Percentiles rank a stretch among this genome's conserved stretches.
Conservation (phyloP, 805 yeast genomes). For the Cephaloascus albidus region DNA sequence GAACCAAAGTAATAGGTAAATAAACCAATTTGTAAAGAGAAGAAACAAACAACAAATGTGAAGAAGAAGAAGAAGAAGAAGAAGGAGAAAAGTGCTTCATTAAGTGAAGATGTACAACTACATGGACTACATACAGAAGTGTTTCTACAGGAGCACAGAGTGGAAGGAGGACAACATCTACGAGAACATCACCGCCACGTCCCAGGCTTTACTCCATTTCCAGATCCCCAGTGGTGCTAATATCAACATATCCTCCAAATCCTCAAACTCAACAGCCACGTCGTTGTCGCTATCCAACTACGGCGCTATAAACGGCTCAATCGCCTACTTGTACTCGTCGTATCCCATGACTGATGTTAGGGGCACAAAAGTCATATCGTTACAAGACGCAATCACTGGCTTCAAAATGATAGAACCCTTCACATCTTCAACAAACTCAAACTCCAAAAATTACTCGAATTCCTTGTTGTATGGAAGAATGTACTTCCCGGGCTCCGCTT, state of each 20-base stretch:
- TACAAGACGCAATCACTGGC: slow-evolving; percentile 65
- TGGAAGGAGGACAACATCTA: slow-evolving; percentile 81
- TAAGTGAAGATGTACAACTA: slow-evolving; percentile 67
- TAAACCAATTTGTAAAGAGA: no score
- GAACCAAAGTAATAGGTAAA: no score
- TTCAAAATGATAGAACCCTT: slow-evolving; percentile 48
- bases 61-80: no score
- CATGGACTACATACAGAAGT: slow-evolving; percentile 77
- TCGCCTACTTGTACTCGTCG: slow-evolving; percentile 74
- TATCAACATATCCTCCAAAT: slow-evolving; percentile 58
- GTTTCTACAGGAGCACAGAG: slow-evolving; percentile 58
- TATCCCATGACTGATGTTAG: slow-evolving; percentile 40
- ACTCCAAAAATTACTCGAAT: slow-evolving; percentile 2
- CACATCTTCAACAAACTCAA: slow-evolving; percentile 7
- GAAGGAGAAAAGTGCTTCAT: no score
- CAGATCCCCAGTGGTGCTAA: slow-evolving; percentile 57
- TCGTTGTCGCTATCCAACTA: slow-evolving; percentile 60
- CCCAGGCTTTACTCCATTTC: slow-evolving; percentile 65
- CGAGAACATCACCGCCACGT: slow-evolving; percentile 65
- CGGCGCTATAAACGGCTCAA: slow-evolving; percentile 65
- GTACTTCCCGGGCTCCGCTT: slow-evolving; percentile 76
- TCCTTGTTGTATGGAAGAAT: slow-evolving; percentile 73
- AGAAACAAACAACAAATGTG: no score
- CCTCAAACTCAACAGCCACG: slow-evolving; percentile 63
- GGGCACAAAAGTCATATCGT: slow-evolving; percentile 40